Base-by-base conservation (phyloP, 495 filamentous ascomycete genomes). In the Penicillium argentinense region DNA sequence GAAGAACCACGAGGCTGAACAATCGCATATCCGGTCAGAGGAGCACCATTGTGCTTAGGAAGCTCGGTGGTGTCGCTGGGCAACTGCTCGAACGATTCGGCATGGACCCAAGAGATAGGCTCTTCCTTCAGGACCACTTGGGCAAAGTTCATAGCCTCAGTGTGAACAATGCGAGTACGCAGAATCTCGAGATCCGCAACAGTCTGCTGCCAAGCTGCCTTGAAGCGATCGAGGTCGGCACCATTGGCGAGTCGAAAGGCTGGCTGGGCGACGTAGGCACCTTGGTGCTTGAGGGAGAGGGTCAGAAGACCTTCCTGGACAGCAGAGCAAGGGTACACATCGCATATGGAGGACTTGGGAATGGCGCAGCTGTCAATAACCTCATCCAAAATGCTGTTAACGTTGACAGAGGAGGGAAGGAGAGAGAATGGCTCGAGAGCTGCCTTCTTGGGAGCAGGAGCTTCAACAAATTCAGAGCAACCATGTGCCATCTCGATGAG, bases 291-390 rank as follows among this genome's bases (percentile, higher is more conserved):
- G 30, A 72, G 64, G 0, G 85, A 85, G 2, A 85, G 60, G 1
- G 81, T 79, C 60, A 87, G 68, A 13, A 89, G 71, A 2, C 82
- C 84, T 51, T 86, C 86, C 60, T 91, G 87, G 1, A 88, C 65
- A 9, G 86, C 76, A 4, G 80, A 86, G 68, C 84, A 88, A 5
- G 85, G 84, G 47, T 86, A 89, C 0, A 83, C 60, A 59, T 89
- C 75, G 0, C 37, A 22, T 9, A 87, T 68, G 0, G 62, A 43
- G 0, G 73, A 61, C 9, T 60, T 59, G 1, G 62, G 39, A 8
- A 83, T 49, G 5, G 39, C 18, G 37, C 78, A 84, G 27, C 68
- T 68, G 2, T 57, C 59, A 9, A 66, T 60, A 9, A 77, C 59
- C 16, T 82, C 77, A 1, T 73, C 60, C 18, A 81, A 14, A 4